phyloP scores from a whole-genome alignment of 208 protist genomes.

The Trypanosoma boissoni region DNA sequence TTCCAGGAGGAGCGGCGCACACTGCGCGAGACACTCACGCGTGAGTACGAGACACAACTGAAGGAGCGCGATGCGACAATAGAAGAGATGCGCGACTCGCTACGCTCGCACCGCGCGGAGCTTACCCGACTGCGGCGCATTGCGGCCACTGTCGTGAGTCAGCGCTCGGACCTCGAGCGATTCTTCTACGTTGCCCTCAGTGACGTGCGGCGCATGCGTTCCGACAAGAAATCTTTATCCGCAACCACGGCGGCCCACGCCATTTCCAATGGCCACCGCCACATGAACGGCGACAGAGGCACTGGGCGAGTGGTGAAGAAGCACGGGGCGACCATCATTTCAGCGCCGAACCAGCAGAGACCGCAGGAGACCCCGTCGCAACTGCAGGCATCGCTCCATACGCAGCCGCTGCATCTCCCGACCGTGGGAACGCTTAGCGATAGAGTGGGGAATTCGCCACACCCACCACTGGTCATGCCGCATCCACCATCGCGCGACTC shows the following conservation, averaged over 20 bases:
- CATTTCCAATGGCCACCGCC: neutral
- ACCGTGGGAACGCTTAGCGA: too few relatives aligned
- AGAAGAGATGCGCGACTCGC: constrained; percentile 33
- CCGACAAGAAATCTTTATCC: neutral
- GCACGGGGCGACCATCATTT: too few relatives aligned
- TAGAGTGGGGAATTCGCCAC: too few relatives aligned
- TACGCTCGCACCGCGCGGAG: constrained; percentile 46
- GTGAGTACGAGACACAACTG: constrained; percentile 40
- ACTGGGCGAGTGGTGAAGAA: too few relatives aligned
- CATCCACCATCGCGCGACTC: too few relatives aligned
- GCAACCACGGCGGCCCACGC: neutral
- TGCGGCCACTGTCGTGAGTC: constrained; percentile 46
- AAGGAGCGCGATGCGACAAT: constrained; percentile 45
- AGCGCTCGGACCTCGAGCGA: constrained; percentile 71
- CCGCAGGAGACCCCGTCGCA: too few relatives aligned
- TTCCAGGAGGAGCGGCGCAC: constrained; percentile 29
- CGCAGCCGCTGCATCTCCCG: too few relatives aligned
- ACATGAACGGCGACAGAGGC: neutral
- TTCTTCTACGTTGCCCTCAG: constrained; percentile 74
- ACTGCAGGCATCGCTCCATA: too few relatives aligned
- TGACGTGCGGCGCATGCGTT: constrained; percentile 46
- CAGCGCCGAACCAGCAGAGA: too few relatives aligned
- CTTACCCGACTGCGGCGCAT: constrained; percentile 50
- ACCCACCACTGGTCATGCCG: too few relatives aligned
- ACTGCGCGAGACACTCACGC: constrained; percentile 25